A percentile compares a stretch with the other conserved stretches of the same genome.
Conservation (phyloP, 2,329 filamentous ascomycete species). For the Colletotrichum tofieldiae region DNA sequence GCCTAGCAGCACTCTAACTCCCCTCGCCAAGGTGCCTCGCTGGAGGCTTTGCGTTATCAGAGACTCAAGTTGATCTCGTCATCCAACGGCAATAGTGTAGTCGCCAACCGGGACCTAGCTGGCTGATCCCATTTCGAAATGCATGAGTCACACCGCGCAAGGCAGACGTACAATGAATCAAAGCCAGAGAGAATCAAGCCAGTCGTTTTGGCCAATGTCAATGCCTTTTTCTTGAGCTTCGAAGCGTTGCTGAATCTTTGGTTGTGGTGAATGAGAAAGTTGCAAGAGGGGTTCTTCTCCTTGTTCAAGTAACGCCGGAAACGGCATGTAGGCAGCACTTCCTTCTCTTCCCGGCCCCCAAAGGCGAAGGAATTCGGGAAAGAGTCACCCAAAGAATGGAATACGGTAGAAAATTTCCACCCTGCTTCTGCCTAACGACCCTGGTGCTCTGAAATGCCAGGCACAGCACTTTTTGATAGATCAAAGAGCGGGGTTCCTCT, state of each 20-base stretch:
- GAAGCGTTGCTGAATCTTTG: neutral
- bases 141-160: neutral
- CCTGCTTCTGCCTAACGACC: slow-evolving; percentile 2
- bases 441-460: neutral
- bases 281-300: neutral
- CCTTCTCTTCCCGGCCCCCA: neutral
- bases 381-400: neutral
- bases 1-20: neutral
- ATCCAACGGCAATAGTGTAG: neutral
- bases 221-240: neutral
- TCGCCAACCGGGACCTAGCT: neutral
- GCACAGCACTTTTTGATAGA: neutral
- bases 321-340: neutral
- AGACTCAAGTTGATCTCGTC: neutral
- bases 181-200: neutral
- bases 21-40: neutral
- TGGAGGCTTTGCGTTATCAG: neutral
- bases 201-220: too few relatives aligned
- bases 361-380: neutral
- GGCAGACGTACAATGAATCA: neutral
- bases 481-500: too few relatives aligned
- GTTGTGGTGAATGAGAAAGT: neutral
- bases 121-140: neutral
- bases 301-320: neutral
- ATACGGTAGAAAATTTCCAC: too few relatives aligned